phyloP scores from a whole-genome alignment of 2,329 filamentous ascomycete genomes.

The Malbranchea zuffiana region DNA sequence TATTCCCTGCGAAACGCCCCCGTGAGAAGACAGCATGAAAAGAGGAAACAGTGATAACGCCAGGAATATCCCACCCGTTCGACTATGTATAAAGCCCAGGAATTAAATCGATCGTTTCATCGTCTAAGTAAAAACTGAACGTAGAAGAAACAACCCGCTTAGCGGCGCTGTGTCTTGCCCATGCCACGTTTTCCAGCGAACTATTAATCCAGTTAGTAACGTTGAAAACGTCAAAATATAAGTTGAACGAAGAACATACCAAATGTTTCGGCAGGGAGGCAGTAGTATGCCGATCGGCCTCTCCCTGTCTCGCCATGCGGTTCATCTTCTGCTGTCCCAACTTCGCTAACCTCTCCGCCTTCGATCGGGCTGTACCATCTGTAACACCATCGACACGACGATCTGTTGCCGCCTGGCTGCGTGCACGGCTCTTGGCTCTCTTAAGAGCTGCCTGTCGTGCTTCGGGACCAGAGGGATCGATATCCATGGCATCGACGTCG shows the following conservation, averaged over 20 bases:
- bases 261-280: conserved; percentile 80
- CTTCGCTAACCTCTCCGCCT: conserved; percentile 80
- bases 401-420: conserved; percentile 42
- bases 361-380: conserved; percentile 54
- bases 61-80: too few relatives aligned
- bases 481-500: conserved; percentile 46
- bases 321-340: conserved; percentile 97
- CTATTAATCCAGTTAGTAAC: conserved; percentile 33
- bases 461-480: conserved; percentile 27
- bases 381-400: conserved; percentile 46
- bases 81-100: neutral
- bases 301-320: conserved; percentile 90
- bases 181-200: conserved; percentile 85
- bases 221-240: conserved; percentile 16
- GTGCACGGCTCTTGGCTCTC: conserved; percentile 61
- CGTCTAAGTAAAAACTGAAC: conserved; percentile 3
- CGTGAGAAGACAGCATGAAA: neutral
- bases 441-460: conserved; percentile 40
- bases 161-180: conserved; percentile 59
- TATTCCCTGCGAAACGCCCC: too few relatives aligned
- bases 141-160: conserved; percentile 12
- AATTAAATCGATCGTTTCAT: conserved; percentile 12
- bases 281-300: conserved; percentile 82
- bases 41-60: conserved; percentile 6
- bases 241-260: conserved; percentile 47